Percentiles rank a stretch among this genome's conserved stretches.
Evolutionary conservation across 2,329 filamentous ascomycete genomes (phyloP).

Genomic region (Neophaeococcomyces mojaviensis): DNA sequence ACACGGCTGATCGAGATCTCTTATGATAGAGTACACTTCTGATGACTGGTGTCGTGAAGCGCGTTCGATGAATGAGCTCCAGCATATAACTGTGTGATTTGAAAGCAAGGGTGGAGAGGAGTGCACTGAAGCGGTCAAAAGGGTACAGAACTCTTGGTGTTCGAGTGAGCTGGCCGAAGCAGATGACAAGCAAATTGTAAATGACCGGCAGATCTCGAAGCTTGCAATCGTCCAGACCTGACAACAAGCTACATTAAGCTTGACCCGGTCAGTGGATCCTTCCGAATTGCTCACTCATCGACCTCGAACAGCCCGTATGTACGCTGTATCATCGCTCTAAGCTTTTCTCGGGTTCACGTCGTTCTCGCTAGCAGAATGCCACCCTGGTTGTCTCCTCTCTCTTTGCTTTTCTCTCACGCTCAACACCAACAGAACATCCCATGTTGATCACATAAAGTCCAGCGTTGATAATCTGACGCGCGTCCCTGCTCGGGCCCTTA

Average conservation of each 20-base stretch:
- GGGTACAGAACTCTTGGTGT: constrained; percentile 1
- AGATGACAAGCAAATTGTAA: constrained; percentile 17
- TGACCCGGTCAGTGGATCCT: constrained; percentile 21
- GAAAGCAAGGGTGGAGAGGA: constrained; percentile 33
- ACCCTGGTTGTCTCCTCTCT: constrained; percentile 41
- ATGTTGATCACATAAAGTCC: constrained; percentile 54
- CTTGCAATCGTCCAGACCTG: constrained; percentile 15
- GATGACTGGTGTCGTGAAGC: constrained; percentile 47
- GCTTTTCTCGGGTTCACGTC: constrained; percentile 2
- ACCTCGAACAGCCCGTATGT: constrained; percentile 17
- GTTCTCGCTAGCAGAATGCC: constrained; percentile 4
- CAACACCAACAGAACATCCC: constrained; percentile 48
- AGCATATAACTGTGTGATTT: constrained; percentile 23
- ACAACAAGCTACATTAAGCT: constrained; percentile 20
- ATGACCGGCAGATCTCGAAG: constrained; percentile 12
- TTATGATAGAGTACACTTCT: constrained; percentile 39
- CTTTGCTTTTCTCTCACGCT: constrained; percentile 30
- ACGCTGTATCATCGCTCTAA: constrained; percentile 16
- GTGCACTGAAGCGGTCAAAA: constrained; percentile 29
- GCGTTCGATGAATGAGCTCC: constrained; percentile 40
- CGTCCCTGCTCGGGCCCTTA: constrained; percentile 33
- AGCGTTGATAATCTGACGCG: constrained; percentile 49
- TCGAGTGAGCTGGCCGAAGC: constrained; percentile 16
- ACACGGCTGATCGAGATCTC: constrained; percentile 57
- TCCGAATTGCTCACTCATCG: not conserved